phyloP scores from a whole-genome alignment of 2,329 filamentous ascomycete genomes.

The Nigrospora sphaerica region DNA sequence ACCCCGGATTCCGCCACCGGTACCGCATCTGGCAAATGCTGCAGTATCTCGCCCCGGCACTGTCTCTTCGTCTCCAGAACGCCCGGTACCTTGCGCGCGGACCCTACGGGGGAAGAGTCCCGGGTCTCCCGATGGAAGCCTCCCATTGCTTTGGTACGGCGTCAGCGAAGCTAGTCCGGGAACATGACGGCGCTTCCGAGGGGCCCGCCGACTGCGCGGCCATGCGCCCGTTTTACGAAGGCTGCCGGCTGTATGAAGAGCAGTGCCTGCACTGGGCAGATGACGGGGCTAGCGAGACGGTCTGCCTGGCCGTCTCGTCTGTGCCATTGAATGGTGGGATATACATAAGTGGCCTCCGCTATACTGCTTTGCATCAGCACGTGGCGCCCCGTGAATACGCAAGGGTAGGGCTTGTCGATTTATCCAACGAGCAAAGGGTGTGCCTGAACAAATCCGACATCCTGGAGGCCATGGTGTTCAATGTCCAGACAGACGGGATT shows the following conservation, averaged over 20 bases:
- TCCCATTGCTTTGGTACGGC: too few species aligned
- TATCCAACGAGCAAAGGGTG: conserved; percentile 3
- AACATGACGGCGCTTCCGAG: not conserved
- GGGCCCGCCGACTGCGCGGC: not conserved
- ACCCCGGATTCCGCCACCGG: conserved; percentile 12
- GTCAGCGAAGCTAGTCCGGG: too few species aligned
- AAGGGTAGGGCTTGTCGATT: conserved; percentile 8
- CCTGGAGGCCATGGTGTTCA: conserved; percentile 7
- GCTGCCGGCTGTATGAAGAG: conserved; percentile 10
- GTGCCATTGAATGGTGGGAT: conserved; percentile 4
- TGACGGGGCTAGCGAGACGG: not conserved
- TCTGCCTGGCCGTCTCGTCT: conserved; percentile 8
- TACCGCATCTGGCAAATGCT: conserved; percentile 9
- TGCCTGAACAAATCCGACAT: not conserved
- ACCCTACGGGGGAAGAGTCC: conserved; percentile 1
- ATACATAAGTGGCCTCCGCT: conserved; percentile 11
- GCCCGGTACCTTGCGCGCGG: conserved; percentile 1
- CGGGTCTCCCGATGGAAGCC: not conserved
- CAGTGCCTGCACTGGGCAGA: conserved; percentile 5
- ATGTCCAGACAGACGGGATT: conserved; percentile 5
- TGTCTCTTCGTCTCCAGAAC: conserved; percentile 9
- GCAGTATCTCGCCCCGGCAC: conserved; percentile 5
- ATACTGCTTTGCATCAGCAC: not conserved
- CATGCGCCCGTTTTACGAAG: not conserved
- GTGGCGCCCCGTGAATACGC: not conserved